Conservation (phyloP, 208 protist species). For the Trypanosomatidae sp. region DNA sequence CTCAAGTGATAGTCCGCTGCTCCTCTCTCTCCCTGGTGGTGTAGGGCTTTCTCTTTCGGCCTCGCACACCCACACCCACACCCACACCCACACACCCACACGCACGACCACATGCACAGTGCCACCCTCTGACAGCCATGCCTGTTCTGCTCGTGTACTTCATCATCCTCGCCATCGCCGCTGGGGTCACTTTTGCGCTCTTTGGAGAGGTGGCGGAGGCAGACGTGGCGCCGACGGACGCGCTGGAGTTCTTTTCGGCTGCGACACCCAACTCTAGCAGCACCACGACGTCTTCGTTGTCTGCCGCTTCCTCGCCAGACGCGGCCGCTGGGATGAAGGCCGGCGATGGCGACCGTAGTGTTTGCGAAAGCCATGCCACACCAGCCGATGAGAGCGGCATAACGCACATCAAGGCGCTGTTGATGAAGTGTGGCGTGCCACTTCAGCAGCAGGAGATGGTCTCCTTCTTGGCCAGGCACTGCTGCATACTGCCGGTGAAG, state of each 20-base stretch:
- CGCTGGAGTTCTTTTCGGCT: slow-evolving; percentile 32
- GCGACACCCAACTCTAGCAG: neutral
- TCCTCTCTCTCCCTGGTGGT: neutral
- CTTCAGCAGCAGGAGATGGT: slow-evolving; percentile 48
- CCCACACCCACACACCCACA: neutral
- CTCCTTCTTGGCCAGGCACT: slow-evolving; percentile 52
- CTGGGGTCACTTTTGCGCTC: slow-evolving; percentile 26
- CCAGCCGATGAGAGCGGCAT: neutral
- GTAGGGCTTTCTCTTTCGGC: neutral
- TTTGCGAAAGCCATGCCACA: neutral
- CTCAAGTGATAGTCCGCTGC: neutral
- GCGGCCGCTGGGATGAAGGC: neutral
- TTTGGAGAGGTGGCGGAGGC: slow-evolving; percentile 35
- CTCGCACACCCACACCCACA: neutral
- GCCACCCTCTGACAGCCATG: slow-evolving; percentile 3
- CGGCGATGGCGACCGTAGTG: neutral
- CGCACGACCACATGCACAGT: neutral
- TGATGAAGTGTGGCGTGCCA: slow-evolving; percentile 12
- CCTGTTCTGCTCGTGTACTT: slow-evolving; percentile 41
- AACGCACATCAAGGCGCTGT: slow-evolving; percentile 14
- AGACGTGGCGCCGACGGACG: slow-evolving; percentile 10
- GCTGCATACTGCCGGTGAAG: slow-evolving; percentile 67
- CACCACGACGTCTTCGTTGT: neutral
- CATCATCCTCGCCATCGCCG: slow-evolving; percentile 34
- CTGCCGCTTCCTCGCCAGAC: neutral